Evolutionary conservation across 2,329 filamentous ascomycete genomes (phyloP).

Genomic region (Diaporthe vaccinii): DNA sequence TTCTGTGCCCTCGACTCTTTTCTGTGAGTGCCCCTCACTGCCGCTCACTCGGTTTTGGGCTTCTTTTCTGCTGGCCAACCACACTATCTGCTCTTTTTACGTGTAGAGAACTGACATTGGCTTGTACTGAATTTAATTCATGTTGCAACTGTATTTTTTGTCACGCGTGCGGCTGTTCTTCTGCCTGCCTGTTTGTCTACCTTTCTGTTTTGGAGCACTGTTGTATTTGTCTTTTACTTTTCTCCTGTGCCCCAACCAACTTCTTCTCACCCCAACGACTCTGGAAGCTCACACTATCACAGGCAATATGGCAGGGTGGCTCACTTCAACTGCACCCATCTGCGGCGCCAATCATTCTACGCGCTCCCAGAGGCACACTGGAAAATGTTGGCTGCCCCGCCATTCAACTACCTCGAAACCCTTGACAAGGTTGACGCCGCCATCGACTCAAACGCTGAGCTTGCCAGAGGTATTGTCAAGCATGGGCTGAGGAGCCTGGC

Average conservation of each 20-base stretch:
- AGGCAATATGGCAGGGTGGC: constrained; percentile 89
- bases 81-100: not conserved
- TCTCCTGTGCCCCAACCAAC: not conserved
- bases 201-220: not conserved
- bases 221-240: not conserved
- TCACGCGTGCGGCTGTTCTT: not conserved
- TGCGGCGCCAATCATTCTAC: constrained; percentile 93
- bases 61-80: not conserved
- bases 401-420: constrained; percentile 85
- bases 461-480: constrained; percentile 84
- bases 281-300: constrained; percentile 41
- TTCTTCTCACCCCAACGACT: not conserved
- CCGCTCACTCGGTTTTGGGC: not conserved
- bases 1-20: constrained; percentile 91
- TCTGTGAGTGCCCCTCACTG: constrained; percentile 70
- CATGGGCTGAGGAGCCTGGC: constrained; percentile 77
- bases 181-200: not conserved
- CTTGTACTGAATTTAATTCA: not conserved
- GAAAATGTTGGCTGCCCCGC: constrained; percentile 83
- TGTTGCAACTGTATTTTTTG: not conserved
- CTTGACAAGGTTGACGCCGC: constrained; percentile 86
- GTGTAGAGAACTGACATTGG: not conserved
- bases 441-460: constrained; percentile 88
- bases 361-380: constrained; percentile 87
- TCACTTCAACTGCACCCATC: constrained; percentile 91